A percentile compares a stretch with the other conserved stretches of the same genome.
phyloP scores from a whole-genome alignment of 2,329 filamentous ascomycete genomes.

The Ophiocordyceps camponoti-leonardi region DNA sequence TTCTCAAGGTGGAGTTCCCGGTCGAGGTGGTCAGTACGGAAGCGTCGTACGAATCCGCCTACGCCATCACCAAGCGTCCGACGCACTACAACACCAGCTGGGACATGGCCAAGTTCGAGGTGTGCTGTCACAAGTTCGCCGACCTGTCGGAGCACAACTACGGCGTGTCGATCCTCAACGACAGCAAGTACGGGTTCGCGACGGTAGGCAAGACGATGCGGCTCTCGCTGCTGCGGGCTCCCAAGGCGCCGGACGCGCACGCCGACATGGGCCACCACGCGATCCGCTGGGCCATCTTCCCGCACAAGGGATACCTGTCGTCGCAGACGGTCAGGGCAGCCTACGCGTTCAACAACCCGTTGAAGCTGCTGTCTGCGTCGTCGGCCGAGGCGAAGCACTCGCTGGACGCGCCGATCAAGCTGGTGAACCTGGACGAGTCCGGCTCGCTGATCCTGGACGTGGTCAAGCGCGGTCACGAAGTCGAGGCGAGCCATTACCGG shows the following conservation, averaged over 20 bases:
- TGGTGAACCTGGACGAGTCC: constrained; percentile 38
- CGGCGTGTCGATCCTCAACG: constrained; percentile 83
- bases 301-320: constrained; percentile 58
- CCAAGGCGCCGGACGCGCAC: constrained; percentile 83
- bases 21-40: constrained; percentile 83
- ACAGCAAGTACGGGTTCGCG: constrained; percentile 92
- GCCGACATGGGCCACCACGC: constrained; percentile 85
- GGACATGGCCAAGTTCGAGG: constrained; percentile 97
- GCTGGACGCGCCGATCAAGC: constrained; percentile 34
- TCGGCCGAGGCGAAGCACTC: constrained; percentile 11
- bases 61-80: constrained; percentile 70
- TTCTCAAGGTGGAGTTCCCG: constrained; percentile 96
- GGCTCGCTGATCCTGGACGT: constrained; percentile 65
- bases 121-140: constrained; percentile 89
- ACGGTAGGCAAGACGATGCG: constrained; percentile 82
- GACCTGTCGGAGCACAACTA: constrained; percentile 79
- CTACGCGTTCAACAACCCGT: constrained; percentile 78
- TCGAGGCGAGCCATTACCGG: constrained; percentile 47
- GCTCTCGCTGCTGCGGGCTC: constrained; percentile 66
- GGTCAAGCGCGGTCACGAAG: constrained; percentile 84
- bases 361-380: constrained; percentile 23
- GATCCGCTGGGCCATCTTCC: constrained; percentile 82
- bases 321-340: constrained; percentile 64
- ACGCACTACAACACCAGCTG: constrained; percentile 96
- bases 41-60: constrained; percentile 90